Evolutionary conservation across 1,139 yeast species (phyloP).

Genomic region (Zygosaccharomyces pseudobailii): DNA sequence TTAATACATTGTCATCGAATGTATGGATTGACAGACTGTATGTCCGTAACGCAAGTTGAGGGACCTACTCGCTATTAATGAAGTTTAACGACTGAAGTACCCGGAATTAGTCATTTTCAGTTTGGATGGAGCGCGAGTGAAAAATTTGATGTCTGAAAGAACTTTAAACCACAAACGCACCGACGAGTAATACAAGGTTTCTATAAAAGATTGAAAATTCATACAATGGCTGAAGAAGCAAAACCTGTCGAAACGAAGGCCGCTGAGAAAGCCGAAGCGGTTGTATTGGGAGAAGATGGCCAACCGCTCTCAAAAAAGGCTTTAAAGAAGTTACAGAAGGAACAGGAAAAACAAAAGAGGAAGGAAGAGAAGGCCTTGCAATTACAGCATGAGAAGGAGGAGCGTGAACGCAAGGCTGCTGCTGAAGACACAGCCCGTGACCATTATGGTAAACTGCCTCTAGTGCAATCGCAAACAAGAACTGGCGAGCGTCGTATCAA

Average conservation of each 20-base stretch:
- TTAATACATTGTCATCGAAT: too few species aligned
- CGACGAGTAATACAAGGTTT: background rate
- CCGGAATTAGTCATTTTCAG: background rate
- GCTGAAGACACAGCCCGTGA: constrained; percentile 82
- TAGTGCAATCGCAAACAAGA: constrained; percentile 69
- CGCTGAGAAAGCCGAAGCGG: constrained; percentile 23
- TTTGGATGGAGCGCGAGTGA: background rate
- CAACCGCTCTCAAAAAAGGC: constrained; percentile 95
- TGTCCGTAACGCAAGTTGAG: too few species aligned
- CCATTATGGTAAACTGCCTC: constrained; percentile 84
- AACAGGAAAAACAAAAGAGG: constrained; percentile 85
- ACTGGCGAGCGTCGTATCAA: constrained; percentile 57
- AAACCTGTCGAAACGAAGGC: constrained; percentile 1
- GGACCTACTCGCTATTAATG: too few species aligned
- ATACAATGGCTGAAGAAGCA: constrained; percentile 5
- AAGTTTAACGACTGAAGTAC: background rate
- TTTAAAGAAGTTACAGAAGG: constrained; percentile 88
- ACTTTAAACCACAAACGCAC: background rate
- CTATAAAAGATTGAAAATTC: background rate
- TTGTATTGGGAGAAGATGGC: constrained; percentile 69
- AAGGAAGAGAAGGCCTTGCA: constrained; percentile 92
- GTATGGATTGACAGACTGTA: too few species aligned
- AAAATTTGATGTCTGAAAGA: background rate
- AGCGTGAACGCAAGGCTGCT: constrained; percentile 51
- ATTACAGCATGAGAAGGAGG: constrained; percentile 76